phyloP scores from a whole-genome alignment of 805 yeast genomes.

The Zygotorulaspora florentina region DNA sequence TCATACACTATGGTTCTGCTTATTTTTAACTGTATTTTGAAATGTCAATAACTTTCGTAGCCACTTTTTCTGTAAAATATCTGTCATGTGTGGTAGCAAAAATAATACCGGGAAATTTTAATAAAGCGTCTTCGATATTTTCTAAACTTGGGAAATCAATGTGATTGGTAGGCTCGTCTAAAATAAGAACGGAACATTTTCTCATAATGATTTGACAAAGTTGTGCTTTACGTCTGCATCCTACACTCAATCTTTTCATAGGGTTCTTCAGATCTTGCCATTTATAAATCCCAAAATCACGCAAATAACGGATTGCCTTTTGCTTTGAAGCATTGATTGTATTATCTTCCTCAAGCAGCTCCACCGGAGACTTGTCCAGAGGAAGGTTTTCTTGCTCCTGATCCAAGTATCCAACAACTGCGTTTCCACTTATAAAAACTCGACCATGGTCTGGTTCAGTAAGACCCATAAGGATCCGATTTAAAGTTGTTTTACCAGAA shows the following conservation, averaged over 20 bases:
- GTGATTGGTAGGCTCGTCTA: slow-evolving; percentile 21
- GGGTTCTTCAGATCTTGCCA: slow-evolving; percentile 19
- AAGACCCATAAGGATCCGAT: slow-evolving; percentile 14
- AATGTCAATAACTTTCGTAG: slow-evolving; percentile 14
- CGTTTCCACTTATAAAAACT: slow-evolving; percentile 17
- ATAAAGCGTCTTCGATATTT: slow-evolving; percentile 15
- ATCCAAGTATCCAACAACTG: slow-evolving; percentile 16
- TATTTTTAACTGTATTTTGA: slow-evolving; percentile 10
- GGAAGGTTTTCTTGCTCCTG: slow-evolving; percentile 19
- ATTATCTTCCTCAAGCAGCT: slow-evolving; percentile 12
- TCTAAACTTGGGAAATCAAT: slow-evolving; percentile 19
- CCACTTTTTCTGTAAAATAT: slow-evolving; percentile 17
- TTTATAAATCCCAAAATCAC: slow-evolving; percentile 15
- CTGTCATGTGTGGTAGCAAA: slow-evolving; percentile 20
- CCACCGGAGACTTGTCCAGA: slow-evolving; percentile 15
- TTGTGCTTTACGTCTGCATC: slow-evolving; percentile 20
- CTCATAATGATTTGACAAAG: slow-evolving; percentile 19
- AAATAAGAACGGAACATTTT: slow-evolving; percentile 14
- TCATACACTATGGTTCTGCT: not conserved
- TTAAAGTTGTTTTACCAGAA: slow-evolving; percentile 22
- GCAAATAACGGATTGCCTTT: slow-evolving; percentile 14
- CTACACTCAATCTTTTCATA: slow-evolving; percentile 14
- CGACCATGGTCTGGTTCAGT: slow-evolving; percentile 14
- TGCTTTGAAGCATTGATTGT: slow-evolving; percentile 14
- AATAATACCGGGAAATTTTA: slow-evolving; percentile 17